phyloP scores from a whole-genome alignment of 225 moss, liverwort and hornwort species.

The Marchantia paleacea region DNA sequence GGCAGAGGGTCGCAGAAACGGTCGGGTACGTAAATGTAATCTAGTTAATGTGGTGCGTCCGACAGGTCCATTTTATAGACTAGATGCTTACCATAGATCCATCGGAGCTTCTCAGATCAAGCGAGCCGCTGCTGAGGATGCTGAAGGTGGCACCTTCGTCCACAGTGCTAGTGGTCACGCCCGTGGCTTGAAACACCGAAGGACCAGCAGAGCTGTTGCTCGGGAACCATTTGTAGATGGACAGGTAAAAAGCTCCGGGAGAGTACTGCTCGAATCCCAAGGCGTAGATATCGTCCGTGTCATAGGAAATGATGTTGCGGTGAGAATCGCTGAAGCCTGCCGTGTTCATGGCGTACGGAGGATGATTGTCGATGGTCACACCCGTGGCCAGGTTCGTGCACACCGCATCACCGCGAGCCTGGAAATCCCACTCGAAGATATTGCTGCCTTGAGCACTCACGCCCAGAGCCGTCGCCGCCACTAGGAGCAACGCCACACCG shows the following conservation, averaged over 20 bases:
- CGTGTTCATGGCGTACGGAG: conserved; percentile 20
- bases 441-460: not conserved
- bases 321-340: conserved; percentile 21
- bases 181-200: conserved; percentile 14
- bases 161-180: not conserved
- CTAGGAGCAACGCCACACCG: not conserved
- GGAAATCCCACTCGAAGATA: conserved; percentile 13
- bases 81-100: not conserved
- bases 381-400: conserved; percentile 16
- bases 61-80: too few species aligned
- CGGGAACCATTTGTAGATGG: conserved; percentile 19
- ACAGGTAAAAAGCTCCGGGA: not conserved
- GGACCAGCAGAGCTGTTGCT: conserved; percentile 7
- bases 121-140: conserved; percentile 3
- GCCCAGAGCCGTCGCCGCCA: not conserved
- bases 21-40: too few species aligned
- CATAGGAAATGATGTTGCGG: conserved; percentile 25
- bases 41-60: too few species aligned
- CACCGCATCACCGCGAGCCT: not conserved
- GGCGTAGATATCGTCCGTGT: conserved; percentile 14
- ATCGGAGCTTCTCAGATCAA: not conserved
- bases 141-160: conserved; percentile 11
- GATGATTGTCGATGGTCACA: conserved; percentile 16
- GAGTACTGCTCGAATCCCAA: conserved; percentile 16
- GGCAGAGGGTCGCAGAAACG: too few species aligned